phyloP scores from a whole-genome alignment of 2,329 filamentous ascomycete species.

The Pseudocercospora pini-densiflorae region DNA sequence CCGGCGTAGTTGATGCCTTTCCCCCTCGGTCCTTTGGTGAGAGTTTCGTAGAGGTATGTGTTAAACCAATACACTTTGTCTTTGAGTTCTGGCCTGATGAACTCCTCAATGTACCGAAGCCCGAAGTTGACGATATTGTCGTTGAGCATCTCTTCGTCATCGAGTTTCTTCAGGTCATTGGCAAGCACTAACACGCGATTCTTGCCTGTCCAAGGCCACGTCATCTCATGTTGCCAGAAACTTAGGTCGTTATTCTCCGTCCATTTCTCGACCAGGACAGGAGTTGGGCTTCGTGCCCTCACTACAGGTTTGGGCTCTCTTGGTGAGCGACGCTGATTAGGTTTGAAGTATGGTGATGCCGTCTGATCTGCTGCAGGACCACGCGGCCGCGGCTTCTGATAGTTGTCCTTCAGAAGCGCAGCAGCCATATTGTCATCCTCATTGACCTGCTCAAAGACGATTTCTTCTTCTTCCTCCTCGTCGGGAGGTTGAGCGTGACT shows the following conservation, averaged over 20 bases:
- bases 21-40: constrained; percentile 62
- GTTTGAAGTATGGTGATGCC: constrained; percentile 13
- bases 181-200: constrained; percentile 69
- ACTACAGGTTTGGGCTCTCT: constrained; percentile 23
- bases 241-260: constrained; percentile 28
- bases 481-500: not conserved
- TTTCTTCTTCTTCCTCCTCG: constrained; percentile 15
- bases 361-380: not conserved
- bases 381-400: constrained; percentile 1
- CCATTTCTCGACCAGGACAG: constrained; percentile 26
- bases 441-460: constrained; percentile 8
- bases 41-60: constrained; percentile 84
- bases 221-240: constrained; percentile 54
- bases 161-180: constrained; percentile 74
- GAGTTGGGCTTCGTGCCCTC: constrained; percentile 3
- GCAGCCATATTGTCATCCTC: constrained; percentile 2
- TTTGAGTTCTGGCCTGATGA: constrained; percentile 43
- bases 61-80: constrained; percentile 83
- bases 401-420: not conserved
- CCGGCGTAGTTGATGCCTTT: constrained; percentile 77
- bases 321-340: constrained; percentile 23
- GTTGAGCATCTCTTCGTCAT: constrained; percentile 86
- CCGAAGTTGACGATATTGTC: constrained; percentile 93
- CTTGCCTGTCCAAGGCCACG: constrained; percentile 62
- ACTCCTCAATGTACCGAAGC: constrained; percentile 57